Evolutionary conservation across 2,329 filamentous ascomycete genomes (phyloP).

Genomic region (Mariannaea elegans): DNA sequence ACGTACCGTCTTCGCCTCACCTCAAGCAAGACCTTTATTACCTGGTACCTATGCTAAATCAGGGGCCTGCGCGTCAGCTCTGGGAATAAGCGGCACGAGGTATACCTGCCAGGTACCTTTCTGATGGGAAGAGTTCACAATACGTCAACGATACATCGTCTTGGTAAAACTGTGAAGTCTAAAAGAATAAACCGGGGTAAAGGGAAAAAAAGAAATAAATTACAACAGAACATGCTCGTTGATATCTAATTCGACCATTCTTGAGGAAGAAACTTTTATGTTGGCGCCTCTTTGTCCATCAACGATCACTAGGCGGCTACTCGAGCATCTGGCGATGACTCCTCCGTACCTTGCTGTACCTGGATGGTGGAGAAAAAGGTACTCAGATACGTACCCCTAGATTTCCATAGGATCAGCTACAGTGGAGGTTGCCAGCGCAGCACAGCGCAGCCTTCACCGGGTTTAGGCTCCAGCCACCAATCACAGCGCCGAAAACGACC

Average conservation of each 20-base stretch:
- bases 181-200: too few relatives aligned
- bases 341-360: too few relatives aligned
- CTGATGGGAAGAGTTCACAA: background rate
- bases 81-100: background rate
- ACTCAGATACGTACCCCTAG: constrained; percentile 7
- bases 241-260: too few relatives aligned
- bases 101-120: background rate
- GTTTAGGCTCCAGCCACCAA: constrained; percentile 29
- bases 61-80: constrained; percentile 6
- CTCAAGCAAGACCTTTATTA: background rate
- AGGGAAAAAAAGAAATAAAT: too few relatives aligned
- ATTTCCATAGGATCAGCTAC: constrained; percentile 5
- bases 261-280: too few relatives aligned
- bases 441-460: constrained; percentile 30
- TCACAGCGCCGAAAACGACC: constrained; percentile 26
- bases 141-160: too few relatives aligned
- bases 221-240: too few relatives aligned
- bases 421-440: constrained; percentile 37
- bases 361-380: background rate
- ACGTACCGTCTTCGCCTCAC: too few relatives aligned
- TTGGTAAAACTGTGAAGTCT: too few relatives aligned
- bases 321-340: too few relatives aligned
- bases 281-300: too few relatives aligned
- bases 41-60: background rate
- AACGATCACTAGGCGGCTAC: too few relatives aligned